Evolutionary conservation across 78 protist genomes (phyloP), one percentile per base, ranked within the genome.

Genomic region (Dictyostelium capitatum): DNA sequence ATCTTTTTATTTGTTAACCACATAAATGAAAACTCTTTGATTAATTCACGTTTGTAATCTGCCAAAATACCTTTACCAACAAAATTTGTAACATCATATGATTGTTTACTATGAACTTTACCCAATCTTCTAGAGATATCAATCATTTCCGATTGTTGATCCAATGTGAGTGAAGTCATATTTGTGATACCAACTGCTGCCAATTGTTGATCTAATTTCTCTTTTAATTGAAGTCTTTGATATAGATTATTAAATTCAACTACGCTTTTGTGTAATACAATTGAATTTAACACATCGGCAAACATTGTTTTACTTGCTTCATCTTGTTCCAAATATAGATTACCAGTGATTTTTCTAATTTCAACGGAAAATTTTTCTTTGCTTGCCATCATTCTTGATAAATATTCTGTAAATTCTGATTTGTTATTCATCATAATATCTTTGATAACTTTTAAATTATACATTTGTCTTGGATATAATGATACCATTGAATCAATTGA

Each of bases 171-270:
- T 37, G 43, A 37, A 37, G 43, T 2, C 43, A 37, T 37, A 37
- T 37, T 37, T 37, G 43, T 37, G 2, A 37, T 37, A 37, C 43
- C 43, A 1, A 62, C 70, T 62, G 17, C 59, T 12, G 20, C 12
- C 6, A 25, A 17, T 25, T 62, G 1, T 62, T 62, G 14, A 32
- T 67, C 75, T 4, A 67, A 15, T 5, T 15, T 15, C 15, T 67
- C 75, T 32, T 67, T 67, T 14, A 67, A 20, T 28, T 67, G 75
- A 6, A 67, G 28, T 67, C 48, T 67, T 67, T 67, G 75, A 47
- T 28, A 67, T 15, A 67, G 12, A 19, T 67, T 67, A 17, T 67
- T 67, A 67, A 32, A 67, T 32, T 67, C 75, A 5, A 67, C 37
- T 6, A 67, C 25, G 0, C 23, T 2, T 67, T 48, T 67, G 23